These are phyloP conservation scores for Didymella pinodella DNA, from an alignment of 2,329 filamentous ascomycete genomes.

Conservation along the genomic window DNA sequence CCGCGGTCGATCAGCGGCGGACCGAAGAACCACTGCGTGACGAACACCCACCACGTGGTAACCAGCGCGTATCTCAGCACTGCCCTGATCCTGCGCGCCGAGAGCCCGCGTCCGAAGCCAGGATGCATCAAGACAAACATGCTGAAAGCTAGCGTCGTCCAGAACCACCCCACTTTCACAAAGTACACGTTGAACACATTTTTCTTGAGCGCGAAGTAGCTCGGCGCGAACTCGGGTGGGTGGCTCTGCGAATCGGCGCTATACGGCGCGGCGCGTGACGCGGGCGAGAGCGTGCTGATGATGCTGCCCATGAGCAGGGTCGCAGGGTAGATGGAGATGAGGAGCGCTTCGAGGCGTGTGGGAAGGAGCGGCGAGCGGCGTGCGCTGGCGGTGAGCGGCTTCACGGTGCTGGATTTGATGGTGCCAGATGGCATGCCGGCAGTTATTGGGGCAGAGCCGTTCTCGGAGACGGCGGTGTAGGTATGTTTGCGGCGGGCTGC, in stretches of 20 bases:
- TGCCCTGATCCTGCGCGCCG: slow-evolving; percentile 63
- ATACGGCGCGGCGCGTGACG: slow-evolving; percentile 68
- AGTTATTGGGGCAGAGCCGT: slow-evolving; percentile 30
- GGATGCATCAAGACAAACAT: slow-evolving; percentile 75
- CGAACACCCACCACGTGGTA: slow-evolving; percentile 80
- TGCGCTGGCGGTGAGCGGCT: slow-evolving; percentile 33
- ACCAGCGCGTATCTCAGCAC: slow-evolving; percentile 72
- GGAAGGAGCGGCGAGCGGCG: slow-evolving; percentile 68
- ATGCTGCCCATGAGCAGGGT: slow-evolving; percentile 83
- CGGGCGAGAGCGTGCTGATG: slow-evolving; percentile 80
- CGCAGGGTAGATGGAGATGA: slow-evolving; percentile 75
- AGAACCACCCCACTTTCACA: slow-evolving; percentile 94
- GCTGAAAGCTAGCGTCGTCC: slow-evolving; percentile 79
- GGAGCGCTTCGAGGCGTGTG: slow-evolving; percentile 70
- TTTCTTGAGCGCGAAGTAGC: slow-evolving; percentile 92
- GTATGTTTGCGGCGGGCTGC: slow-evolving; percentile 45
- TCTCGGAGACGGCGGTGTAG: slow-evolving; percentile 20
- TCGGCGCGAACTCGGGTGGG: slow-evolving; percentile 66
- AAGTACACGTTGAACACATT: slow-evolving; percentile 94
- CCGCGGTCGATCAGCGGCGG: slow-evolving; percentile 87
- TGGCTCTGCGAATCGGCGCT: slow-evolving; percentile 70
- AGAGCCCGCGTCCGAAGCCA: slow-evolving; percentile 56
- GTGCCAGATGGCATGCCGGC: slow-evolving; percentile 36
- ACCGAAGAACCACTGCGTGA: slow-evolving; percentile 98
- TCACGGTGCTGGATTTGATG: slow-evolving; percentile 35